Evolutionary conservation across 345 rosid genomes (phyloP).

Genomic region (Hevea brasiliensis): DNA sequence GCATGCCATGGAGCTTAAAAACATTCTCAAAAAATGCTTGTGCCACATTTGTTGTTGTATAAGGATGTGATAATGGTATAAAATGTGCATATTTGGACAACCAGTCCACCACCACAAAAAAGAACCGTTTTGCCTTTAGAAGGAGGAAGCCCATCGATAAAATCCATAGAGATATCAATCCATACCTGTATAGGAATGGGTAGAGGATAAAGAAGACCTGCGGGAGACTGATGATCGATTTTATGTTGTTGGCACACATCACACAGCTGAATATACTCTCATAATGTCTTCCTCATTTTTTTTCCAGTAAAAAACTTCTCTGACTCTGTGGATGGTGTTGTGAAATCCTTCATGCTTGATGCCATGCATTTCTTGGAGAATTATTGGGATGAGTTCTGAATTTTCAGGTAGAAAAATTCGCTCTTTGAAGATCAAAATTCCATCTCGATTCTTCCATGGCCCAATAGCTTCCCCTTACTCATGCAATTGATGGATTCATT

Average conservation of each 20-base stretch:
- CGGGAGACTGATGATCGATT: neutral
- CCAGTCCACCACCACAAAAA: neutral
- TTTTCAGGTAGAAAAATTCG: neutral
- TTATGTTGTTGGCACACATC: neutral
- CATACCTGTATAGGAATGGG: neutral
- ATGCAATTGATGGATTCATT: neutral
- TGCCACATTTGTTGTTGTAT: neutral
- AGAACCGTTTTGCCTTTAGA: neutral
- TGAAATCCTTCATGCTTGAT: neutral
- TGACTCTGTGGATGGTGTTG: neutral
- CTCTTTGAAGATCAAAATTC: neutral
- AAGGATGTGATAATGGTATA: neutral
- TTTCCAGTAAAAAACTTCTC: neutral
- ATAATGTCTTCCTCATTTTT: neutral
- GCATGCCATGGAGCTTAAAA: neutral
- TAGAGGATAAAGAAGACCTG: neutral
- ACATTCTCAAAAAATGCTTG: neutral
- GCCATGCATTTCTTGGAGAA: neutral
- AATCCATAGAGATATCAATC: neutral
- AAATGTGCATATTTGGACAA: too few relatives aligned
- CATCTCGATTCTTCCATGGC: neutral
- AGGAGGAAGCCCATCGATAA: neutral
- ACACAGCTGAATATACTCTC: neutral
- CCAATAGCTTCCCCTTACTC: neutral
- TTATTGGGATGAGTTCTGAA: neutral